Evolutionary conservation across 805 yeast genomes (phyloP).

Genomic region (Pichia ethanolica): DNA sequence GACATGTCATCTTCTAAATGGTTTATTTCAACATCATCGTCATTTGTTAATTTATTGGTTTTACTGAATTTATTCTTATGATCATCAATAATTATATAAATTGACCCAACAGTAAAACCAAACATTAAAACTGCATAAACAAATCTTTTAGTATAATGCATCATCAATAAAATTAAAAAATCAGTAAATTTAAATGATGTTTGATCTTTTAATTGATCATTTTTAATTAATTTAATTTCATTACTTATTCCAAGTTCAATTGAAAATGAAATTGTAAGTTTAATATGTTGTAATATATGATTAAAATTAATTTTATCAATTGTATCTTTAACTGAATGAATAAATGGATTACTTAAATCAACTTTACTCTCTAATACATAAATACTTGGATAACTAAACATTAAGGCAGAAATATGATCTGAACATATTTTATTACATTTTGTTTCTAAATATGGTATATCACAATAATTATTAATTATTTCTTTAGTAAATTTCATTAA

Average conservation of each 20-base stretch:
- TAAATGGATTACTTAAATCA: conserved; percentile 54
- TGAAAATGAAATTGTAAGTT: conserved; percentile 65
- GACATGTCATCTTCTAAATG: background rate
- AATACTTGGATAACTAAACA: conserved; percentile 77
- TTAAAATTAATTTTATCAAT: conserved; percentile 69
- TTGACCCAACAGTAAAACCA: conserved; percentile 1
- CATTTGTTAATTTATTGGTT: background rate
- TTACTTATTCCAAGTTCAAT: conserved; percentile 53
- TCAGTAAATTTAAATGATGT: conserved; percentile 13
- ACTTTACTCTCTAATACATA: conserved; percentile 76
- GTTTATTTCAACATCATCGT: background rate
- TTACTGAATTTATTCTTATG: background rate
- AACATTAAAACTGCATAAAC: conserved; percentile 4
- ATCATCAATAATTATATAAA: conserved; percentile 7
- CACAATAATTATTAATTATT: conserved; percentile 54
- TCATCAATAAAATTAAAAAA: conserved; percentile 9
- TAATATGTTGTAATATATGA: conserved; percentile 76
- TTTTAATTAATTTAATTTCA: background rate
- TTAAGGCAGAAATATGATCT: conserved; percentile 82
- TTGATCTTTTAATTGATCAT: background rate
- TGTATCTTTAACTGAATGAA: conserved; percentile 76
- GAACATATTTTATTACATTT: conserved; percentile 89
- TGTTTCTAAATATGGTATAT: conserved; percentile 66
- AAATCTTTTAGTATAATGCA: conserved; percentile 13
- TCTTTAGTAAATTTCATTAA: conserved; percentile 57